Evolutionary conservation across 257 asterid genomes (phyloP), one percentile per base, ranked within the genome.

Genomic region (Paraleonurus japonicus): DNA sequence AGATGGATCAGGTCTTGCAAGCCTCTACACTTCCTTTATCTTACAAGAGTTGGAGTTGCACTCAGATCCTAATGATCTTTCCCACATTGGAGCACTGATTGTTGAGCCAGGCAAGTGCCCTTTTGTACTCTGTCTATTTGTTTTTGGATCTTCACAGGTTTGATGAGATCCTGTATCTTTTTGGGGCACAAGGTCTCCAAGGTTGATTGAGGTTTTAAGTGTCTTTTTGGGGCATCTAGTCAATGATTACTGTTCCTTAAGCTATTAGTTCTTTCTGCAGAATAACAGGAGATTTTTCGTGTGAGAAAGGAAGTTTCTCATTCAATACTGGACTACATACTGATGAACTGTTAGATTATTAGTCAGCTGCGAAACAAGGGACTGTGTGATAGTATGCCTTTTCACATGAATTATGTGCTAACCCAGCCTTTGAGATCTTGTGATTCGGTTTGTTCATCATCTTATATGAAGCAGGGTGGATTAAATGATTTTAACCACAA

Each of bases 41-140:
- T 79, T 76, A 65, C 76, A 79, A 35, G 90, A 84, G 76, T 67
- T 89, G 70, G 73, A 64, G 53, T 54, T 63, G 60, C 70, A 75
- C 63, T 77, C 74, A 72, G 88, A 81, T 70, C 69, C 86, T 51
- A 62, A 75, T n/a, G 81, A 75, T 17, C 64, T 61, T 78, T 74
- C 83, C 61, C 80, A 39, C 32, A 79, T 90, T 72, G 98, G 95
- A 78, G 94, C 98, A 67, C 81, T 95, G 83, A 88, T 95, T 74
- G 65, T 88, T 78, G 99, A 95, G 82, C 99, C 99, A 83, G 96
- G 96, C 79, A 87, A 85, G 85, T 47, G 58, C 53, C 23, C 19
- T 62, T 45, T 79, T 72, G 50, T 27, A 37, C 66, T 13, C 35
- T 69, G 27, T 9, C 65, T 71, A 15, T 47, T 30, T 48, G 8